Conservation (phyloP, 257 asterid genomes). For the Paraleonurus japonicus region DNA sequence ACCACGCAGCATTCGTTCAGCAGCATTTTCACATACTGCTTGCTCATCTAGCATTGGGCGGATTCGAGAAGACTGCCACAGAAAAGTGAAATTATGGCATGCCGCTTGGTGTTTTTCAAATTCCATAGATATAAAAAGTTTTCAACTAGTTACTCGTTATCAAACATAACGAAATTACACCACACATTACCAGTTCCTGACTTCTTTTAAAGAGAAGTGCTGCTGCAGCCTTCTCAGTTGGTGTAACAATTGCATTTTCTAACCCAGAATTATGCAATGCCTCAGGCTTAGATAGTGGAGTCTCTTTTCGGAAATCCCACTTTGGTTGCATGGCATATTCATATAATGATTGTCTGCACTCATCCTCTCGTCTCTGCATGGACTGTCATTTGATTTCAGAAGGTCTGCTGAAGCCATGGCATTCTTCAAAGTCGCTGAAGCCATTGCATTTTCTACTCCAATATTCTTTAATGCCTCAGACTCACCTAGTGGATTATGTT, state of each 20-base stretch:
- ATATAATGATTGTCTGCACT: constrained; percentile 7
- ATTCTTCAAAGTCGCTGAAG: background rate
- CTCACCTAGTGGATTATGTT: background rate
- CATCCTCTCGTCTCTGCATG: constrained; percentile 19
- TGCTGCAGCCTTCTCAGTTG: constrained; percentile 41
- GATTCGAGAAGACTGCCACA: constrained; percentile 32
- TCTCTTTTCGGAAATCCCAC: constrained; percentile 23
- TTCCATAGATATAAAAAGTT: background rate
- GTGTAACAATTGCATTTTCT: constrained; percentile 27
- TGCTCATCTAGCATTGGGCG: constrained; percentile 25
- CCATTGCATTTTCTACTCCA: background rate
- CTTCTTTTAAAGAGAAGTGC: constrained; percentile 40
- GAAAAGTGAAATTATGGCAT: constrained; percentile 1
- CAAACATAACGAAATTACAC: background rate
- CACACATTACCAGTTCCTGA: constrained; percentile 47
- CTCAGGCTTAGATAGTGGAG: constrained; percentile 17
- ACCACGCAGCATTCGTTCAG: constrained; percentile 39
- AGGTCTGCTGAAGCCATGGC: background rate
- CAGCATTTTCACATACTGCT: constrained; percentile 28
- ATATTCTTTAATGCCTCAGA: background rate
- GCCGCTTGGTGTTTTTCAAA: background rate
- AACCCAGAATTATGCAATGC: constrained; percentile 7
- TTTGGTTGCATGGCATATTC: constrained; percentile 22
- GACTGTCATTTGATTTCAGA: constrained; percentile 1
- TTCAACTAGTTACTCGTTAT: background rate